These are phyloP conservation scores for Schizosaccharomyces versatilis DNA, from an alignment of 1,139 yeast genomes.

Conservation along the genomic window DNA sequence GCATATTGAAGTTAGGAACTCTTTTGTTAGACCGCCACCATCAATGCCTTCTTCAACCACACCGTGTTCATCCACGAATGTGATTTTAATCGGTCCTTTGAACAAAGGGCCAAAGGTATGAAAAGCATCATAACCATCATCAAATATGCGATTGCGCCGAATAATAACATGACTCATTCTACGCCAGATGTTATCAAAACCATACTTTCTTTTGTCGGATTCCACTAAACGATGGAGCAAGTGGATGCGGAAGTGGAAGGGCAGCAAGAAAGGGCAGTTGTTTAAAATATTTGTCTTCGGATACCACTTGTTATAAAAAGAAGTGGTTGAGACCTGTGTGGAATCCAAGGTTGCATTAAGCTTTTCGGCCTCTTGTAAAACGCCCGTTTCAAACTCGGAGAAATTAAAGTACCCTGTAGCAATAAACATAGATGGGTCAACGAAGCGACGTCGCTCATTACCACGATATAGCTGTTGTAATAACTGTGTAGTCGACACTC, in stretches of 20 bases:
- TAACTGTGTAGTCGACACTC: slow-evolving; percentile 4
- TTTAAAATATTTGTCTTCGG: slow-evolving; percentile 24
- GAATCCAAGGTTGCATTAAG: slow-evolving; percentile 9
- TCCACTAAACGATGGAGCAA: slow-evolving; percentile 46
- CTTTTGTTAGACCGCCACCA: slow-evolving; percentile 93
- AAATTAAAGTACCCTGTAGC: slow-evolving; percentile 17
- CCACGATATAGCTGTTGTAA: slow-evolving; percentile 24
- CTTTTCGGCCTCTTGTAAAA: slow-evolving; percentile 24
- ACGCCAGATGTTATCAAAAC: slow-evolving; percentile 11
- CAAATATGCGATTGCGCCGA: slow-evolving; percentile 43
- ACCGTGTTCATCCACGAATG: slow-evolving; percentile 52
- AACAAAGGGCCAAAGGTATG: slow-evolving; percentile 28
- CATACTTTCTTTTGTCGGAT: slow-evolving; percentile 23
- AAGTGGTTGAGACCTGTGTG: slow-evolving; percentile 14
- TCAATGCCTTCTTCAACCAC: slow-evolving; percentile 73
- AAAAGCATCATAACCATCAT: slow-evolving; percentile 50
- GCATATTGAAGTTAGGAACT: slow-evolving; percentile 54
- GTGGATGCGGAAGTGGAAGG: slow-evolving; percentile 50
- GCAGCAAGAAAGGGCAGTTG: slow-evolving; percentile 55
- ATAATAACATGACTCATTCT: slow-evolving; percentile 29
- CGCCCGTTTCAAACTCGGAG: slow-evolving; percentile 18
- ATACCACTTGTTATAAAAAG: slow-evolving; percentile 3
- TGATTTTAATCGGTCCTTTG: slow-evolving; percentile 39
- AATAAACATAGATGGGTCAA: slow-evolving; percentile 38
- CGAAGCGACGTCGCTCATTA: slow-evolving; percentile 41